Evolutionary conservation across 768 basidiomycete species (phyloP).

Genomic region (Pholiota molesta): DNA sequence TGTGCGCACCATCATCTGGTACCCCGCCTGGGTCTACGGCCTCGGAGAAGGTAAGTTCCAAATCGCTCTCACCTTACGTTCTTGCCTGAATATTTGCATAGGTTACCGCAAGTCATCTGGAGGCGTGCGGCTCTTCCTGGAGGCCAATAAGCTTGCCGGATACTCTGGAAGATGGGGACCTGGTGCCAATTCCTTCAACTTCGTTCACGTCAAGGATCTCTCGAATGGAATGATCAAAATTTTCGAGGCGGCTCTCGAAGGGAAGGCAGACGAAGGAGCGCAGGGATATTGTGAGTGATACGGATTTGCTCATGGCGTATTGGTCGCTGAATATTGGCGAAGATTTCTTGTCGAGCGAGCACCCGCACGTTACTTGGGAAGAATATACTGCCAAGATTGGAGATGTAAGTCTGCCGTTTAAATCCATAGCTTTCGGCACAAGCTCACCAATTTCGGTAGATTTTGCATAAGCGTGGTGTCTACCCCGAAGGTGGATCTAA

Average conservation of each 20-base stretch:
- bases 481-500: slow-evolving; percentile 33
- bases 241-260: slow-evolving; percentile 42
- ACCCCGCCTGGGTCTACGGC: slow-evolving; percentile 46
- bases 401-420: slow-evolving; percentile 26
- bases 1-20: slow-evolving; percentile 46
- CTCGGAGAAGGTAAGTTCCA: slow-evolving; percentile 37
- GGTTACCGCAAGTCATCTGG: slow-evolving; percentile 40
- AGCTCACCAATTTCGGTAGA: slow-evolving; percentile 17
- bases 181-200: slow-evolving; percentile 39
- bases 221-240: slow-evolving; percentile 35
- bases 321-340: neutral
- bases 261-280: slow-evolving; percentile 41
- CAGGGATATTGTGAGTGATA: slow-evolving; percentile 41
- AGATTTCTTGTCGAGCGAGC: slow-evolving; percentile 39
- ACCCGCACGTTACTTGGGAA: slow-evolving; percentile 30
- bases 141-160: slow-evolving; percentile 33
- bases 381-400: slow-evolving; percentile 38
- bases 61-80: neutral
- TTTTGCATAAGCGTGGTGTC: slow-evolving; percentile 36
- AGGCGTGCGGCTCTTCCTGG: slow-evolving; percentile 39
- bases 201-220: slow-evolving; percentile 44
- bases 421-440: neutral
- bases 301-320: neutral
- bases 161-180: slow-evolving; percentile 46
- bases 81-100: slow-evolving; percentile 8